Evolutionary conservation across 1,139 yeast species (phyloP).

Genomic region (Kurtzmaniella quercitrusa): DNA sequence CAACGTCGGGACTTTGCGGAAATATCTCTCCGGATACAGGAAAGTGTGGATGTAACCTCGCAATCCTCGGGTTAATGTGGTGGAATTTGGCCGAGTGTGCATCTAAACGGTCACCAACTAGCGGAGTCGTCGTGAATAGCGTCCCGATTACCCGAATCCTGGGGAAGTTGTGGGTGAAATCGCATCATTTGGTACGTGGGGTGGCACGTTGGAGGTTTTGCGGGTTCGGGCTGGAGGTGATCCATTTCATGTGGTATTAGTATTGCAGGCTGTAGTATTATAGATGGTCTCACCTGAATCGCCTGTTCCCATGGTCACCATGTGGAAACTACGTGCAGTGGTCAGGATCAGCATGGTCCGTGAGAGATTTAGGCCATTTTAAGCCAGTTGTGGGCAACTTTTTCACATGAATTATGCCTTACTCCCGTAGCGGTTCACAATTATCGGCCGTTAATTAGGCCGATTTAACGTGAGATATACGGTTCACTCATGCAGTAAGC

Average conservation of each 20-base stretch:
- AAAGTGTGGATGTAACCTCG: neutral
- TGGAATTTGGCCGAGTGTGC: neutral
- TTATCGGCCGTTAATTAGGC: too few relatives aligned
- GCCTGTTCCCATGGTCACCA: neutral
- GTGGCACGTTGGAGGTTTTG: too few relatives aligned
- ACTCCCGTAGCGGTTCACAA: neutral
- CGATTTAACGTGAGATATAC: too few relatives aligned
- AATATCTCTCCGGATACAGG: neutral
- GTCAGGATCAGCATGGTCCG: too few relatives aligned
- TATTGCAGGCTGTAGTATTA: too few relatives aligned
- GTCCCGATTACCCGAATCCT: conserved; percentile 1
- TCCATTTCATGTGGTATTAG: too few relatives aligned
- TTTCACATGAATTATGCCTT: neutral
- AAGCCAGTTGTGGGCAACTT: neutral
- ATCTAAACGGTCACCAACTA: neutral
- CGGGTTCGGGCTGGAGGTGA: neutral
- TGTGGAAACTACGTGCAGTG: too few relatives aligned
- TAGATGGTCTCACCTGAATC: neutral
- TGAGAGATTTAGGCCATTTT: too few relatives aligned
- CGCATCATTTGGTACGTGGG: too few relatives aligned
- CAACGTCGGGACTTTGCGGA: neutral
- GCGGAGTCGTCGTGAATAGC: neutral
- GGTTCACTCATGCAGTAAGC: too few relatives aligned
- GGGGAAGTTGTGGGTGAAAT: neutral
- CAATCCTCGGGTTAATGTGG: neutral